Conservation (phyloP, 768 basidiomycete genomes). For the Coprinopsis cinerea region DNA sequence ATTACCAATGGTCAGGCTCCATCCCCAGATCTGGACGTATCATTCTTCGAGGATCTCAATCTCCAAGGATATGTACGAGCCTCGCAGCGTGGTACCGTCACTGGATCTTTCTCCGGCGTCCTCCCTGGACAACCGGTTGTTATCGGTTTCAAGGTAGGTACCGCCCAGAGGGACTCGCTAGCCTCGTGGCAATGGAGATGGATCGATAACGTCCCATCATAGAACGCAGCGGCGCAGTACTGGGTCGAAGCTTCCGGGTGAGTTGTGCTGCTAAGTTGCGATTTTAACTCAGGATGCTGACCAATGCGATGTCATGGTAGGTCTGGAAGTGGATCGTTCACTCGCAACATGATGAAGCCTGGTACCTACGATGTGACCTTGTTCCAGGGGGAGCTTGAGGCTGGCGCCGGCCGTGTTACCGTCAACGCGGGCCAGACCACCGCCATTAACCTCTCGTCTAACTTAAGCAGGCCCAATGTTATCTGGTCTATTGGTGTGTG, state of each 20-base stretch:
- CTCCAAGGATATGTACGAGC: constrained; percentile 39
- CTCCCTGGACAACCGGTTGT: constrained; percentile 33
- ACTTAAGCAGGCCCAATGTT: constrained; percentile 27
- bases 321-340: constrained; percentile 31
- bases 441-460: constrained; percentile 25
- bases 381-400: constrained; percentile 41
- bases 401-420: constrained; percentile 35
- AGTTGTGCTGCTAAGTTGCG: too few relatives aligned
- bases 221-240: constrained; percentile 42
- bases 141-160: constrained; percentile 35
- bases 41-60: constrained; percentile 37
- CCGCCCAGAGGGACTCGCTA: background rate
- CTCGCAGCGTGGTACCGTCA: constrained; percentile 39
- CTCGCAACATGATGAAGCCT: constrained; percentile 40
- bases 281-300: background rate
- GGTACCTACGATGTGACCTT: constrained; percentile 43
- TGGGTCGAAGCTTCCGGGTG: constrained; percentile 37
- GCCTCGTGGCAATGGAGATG: background rate
- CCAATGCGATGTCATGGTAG: background rate
- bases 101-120: constrained; percentile 37
- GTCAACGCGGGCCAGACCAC: constrained; percentile 36
- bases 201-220: background rate
- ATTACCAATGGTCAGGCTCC: constrained; percentile 38
- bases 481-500: constrained; percentile 40
- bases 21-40: constrained; percentile 34